These are phyloP conservation scores for Camelina neglecta DNA, from an alignment of 345 rosid species.

Conservation along the genomic window DNA sequence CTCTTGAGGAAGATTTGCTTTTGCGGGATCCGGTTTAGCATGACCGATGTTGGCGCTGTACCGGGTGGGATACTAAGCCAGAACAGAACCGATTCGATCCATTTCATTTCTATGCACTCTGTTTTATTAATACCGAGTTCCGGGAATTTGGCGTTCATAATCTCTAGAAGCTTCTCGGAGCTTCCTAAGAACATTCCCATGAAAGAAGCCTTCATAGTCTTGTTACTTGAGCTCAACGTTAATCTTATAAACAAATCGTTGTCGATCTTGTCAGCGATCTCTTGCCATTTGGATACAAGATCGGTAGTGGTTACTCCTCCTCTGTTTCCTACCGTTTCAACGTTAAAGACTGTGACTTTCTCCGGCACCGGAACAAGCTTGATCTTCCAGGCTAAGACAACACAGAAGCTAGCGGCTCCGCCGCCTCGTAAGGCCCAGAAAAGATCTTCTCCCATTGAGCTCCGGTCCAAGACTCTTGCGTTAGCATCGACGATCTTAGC, in stretches of 20 bases:
- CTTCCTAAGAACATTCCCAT: slow-evolving; percentile 51
- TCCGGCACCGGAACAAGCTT: slow-evolving; percentile 54
- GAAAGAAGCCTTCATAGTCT: slow-evolving; percentile 44
- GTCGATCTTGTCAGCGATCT: slow-evolving; percentile 48
- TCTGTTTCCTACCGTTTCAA: slow-evolving; percentile 43
- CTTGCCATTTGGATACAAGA: slow-evolving; percentile 56
- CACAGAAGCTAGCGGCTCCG: slow-evolving; percentile 69
- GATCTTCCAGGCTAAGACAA: slow-evolving; percentile 61
- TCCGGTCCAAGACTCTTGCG: slow-evolving; percentile 54
- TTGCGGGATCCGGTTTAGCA: slow-evolving; percentile 44
- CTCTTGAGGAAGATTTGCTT: slow-evolving; percentile 48
- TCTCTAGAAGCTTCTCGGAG: slow-evolving; percentile 36
- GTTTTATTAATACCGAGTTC: slow-evolving; percentile 43
- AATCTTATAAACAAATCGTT: slow-evolving; percentile 55
- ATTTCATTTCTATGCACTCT: slow-evolving; percentile 52
- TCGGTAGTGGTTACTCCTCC: slow-evolving; percentile 48
- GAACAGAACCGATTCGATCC: slow-evolving; percentile 53
- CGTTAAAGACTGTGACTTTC: slow-evolving; percentile 57
- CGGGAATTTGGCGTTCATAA: slow-evolving; percentile 42
- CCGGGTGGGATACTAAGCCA: slow-evolving; percentile 45
- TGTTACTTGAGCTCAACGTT: slow-evolving; percentile 33
- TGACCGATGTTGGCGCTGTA: slow-evolving; percentile 36
- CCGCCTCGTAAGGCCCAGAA: slow-evolving; percentile 82
- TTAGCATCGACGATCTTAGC: slow-evolving; percentile 54
- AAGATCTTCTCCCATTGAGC: slow-evolving; percentile 70